These are phyloP conservation scores for Camellia granthamiana DNA, from an alignment of 148 eudicot species.

Conservation along the genomic window DNA sequence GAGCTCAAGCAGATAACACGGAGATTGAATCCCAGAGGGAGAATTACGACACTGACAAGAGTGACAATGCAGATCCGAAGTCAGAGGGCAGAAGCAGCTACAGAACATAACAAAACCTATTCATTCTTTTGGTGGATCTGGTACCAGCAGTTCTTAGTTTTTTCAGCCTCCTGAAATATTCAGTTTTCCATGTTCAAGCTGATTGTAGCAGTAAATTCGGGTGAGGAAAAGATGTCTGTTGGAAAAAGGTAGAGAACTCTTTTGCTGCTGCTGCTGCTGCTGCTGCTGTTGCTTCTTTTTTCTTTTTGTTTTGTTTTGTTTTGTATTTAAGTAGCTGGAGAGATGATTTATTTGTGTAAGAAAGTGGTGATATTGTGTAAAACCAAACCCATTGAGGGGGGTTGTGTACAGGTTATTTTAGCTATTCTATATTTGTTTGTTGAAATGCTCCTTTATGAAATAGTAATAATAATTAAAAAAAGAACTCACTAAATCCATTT, in stretches of 20 bases:
- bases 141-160: background rate
- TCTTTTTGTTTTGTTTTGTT: background rate
- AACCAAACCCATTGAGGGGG: background rate
- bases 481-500: no score
- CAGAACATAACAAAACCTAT: slow-evolving; percentile 18
- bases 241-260: background rate
- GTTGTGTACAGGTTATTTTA: slow-evolving; percentile 14
- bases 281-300: background rate
- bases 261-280: no score
- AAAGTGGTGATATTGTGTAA: slow-evolving; percentile 6
- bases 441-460: background rate
- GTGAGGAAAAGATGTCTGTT: background rate
- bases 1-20: slow-evolving; percentile 43
- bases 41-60: slow-evolving; percentile 66
- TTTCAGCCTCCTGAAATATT: background rate
- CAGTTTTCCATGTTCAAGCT: background rate
- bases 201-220: background rate
- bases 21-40: slow-evolving; percentile 61
- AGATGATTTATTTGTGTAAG: slow-evolving; percentile 3
- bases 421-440: slow-evolving; percentile 1
- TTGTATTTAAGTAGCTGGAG: background rate
- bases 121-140: no score
- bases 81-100: slow-evolving; percentile 59
- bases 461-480: no score
- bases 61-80: slow-evolving; percentile 67